Conservation (phyloP, 1,139 yeast species). For the Candida neerlandica region DNA sequence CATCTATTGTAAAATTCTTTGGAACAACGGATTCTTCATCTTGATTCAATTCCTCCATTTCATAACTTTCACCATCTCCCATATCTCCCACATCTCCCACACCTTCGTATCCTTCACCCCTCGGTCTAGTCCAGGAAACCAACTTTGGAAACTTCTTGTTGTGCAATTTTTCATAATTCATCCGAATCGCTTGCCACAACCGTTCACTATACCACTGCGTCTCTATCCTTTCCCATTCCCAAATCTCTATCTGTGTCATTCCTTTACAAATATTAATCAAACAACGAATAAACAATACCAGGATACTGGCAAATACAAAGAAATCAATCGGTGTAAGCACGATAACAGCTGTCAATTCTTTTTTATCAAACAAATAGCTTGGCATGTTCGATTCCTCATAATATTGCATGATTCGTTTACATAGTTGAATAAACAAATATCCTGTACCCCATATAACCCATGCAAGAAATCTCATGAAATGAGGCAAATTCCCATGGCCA, state of each 20-base stretch:
- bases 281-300: slow-evolving; percentile 63
- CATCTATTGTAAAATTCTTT: slow-evolving; percentile 52
- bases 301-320: slow-evolving; percentile 61
- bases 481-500: slow-evolving; percentile 80
- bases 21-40: slow-evolving; percentile 22
- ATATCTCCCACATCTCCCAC: slow-evolving; percentile 15
- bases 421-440: slow-evolving; percentile 47
- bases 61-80: background rate
- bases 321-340: slow-evolving; percentile 56
- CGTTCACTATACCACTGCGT: slow-evolving; percentile 58
- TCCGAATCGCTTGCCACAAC: slow-evolving; percentile 52
- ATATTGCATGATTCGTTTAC: slow-evolving; percentile 42
- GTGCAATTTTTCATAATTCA: slow-evolving; percentile 48
- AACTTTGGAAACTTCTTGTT: slow-evolving; percentile 48
- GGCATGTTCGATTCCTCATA: slow-evolving; percentile 62
- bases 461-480: slow-evolving; percentile 74
- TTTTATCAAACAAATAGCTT: slow-evolving; percentile 54
- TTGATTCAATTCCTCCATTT: slow-evolving; percentile 7
- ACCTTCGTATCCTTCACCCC: slow-evolving; percentile 16
- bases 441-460: slow-evolving; percentile 66
- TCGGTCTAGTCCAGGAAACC: slow-evolving; percentile 51
- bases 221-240: slow-evolving; percentile 88
- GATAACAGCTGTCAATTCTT: slow-evolving; percentile 59
- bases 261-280: slow-evolving; percentile 60
- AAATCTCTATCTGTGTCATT: slow-evolving; percentile 87